These are phyloP conservation scores for Glonium stellatum DNA, from an alignment of 495 filamentous ascomycete species.

Conservation along the genomic window DNA sequence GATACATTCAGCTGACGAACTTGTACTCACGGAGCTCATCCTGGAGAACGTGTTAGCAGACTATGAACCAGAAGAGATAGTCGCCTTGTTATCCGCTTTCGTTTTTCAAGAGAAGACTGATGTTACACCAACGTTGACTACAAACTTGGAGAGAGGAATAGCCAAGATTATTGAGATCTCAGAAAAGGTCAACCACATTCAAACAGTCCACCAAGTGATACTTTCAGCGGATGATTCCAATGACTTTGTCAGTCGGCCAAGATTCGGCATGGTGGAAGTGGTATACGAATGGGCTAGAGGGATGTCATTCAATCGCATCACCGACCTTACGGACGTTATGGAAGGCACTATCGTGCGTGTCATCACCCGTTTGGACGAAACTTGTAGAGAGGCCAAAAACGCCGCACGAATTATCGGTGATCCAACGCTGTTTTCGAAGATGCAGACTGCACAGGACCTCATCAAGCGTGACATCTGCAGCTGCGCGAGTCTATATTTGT, in stretches of 20 bases:
- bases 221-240: constrained; percentile 81
- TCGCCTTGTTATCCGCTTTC: constrained; percentile 85
- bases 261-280: constrained; percentile 92
- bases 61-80: constrained; percentile 94
- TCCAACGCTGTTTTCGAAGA: constrained; percentile 85
- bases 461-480: constrained; percentile 60
- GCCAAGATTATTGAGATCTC: constrained; percentile 80
- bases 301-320: constrained; percentile 98
- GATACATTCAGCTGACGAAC: constrained; percentile 93
- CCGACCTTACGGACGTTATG: constrained; percentile 90
- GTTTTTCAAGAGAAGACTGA: constrained; percentile 99
- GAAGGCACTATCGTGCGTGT: constrained; percentile 94
- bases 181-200: constrained; percentile 81
- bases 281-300: constrained; percentile 98
- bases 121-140: constrained; percentile 71
- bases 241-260: constrained; percentile 78
- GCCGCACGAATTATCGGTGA: constrained; percentile 95
- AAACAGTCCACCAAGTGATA: constrained; percentile 84
- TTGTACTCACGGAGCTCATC: constrained; percentile 93
- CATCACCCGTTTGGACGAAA: constrained; percentile 89
- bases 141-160: constrained; percentile 74
- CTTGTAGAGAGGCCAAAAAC: constrained; percentile 94
- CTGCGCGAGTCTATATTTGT: constrained; percentile 27
- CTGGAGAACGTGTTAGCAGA: constrained; percentile 94
- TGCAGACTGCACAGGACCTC: constrained; percentile 92